Conservation (phyloP, 148 eudicot species). For the Vaccinium myrtillus region DNA sequence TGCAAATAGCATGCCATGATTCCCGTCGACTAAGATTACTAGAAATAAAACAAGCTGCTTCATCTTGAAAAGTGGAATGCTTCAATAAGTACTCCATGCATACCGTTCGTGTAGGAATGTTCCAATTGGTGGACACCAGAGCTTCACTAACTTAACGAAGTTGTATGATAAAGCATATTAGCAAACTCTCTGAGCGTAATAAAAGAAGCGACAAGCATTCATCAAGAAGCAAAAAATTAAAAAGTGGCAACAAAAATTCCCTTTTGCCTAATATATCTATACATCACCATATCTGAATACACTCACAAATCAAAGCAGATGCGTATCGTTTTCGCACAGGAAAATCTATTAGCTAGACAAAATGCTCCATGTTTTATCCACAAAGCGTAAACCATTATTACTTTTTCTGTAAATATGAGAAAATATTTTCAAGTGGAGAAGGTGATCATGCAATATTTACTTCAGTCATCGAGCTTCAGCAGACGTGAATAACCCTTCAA, state of each 20-base stretch:
- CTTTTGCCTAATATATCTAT: background rate
- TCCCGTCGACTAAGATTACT: background rate
- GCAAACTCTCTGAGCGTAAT: background rate
- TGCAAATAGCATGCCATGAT: background rate
- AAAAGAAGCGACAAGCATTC: background rate
- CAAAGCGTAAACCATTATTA: background rate
- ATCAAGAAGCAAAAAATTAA: background rate
- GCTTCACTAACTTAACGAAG: background rate
- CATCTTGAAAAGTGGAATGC: background rate
- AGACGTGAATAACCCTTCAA: constrained; percentile 66
- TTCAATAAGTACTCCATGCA: background rate
- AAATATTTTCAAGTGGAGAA: background rate
- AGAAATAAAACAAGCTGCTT: background rate
- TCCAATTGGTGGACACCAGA: background rate
- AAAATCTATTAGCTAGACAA: background rate
- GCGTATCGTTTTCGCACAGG: background rate
- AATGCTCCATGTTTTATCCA: background rate
- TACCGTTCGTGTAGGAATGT: background rate
- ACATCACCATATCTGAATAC: background rate
- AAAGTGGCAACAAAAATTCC: constrained; percentile 10
- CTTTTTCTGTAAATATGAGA: background rate
- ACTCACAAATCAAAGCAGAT: background rate
- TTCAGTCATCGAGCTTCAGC: constrained; percentile 53
- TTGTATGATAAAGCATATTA: background rate
- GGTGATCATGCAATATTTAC: background rate